Evolutionary conservation across 2,329 filamentous ascomycete species (phyloP).

Genomic region (Colletotrichum sp.): DNA sequence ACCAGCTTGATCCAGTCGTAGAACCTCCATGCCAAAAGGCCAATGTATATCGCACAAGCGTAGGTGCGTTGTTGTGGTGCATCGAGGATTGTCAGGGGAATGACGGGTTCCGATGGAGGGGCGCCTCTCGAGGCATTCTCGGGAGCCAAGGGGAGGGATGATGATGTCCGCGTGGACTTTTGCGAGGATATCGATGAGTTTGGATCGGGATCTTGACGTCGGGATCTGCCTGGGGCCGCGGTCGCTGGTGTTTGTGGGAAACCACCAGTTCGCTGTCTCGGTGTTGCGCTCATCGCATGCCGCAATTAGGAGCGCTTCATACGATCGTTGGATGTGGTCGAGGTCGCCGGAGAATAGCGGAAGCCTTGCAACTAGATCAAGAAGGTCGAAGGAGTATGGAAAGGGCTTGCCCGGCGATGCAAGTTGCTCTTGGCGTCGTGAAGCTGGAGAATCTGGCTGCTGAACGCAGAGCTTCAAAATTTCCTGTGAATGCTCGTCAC

Average conservation of each 20-base stretch:
- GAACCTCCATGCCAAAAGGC: slow-evolving; percentile 80
- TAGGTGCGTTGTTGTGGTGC: slow-evolving; percentile 91
- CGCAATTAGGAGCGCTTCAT: slow-evolving; percentile 34
- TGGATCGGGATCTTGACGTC: slow-evolving; percentile 30
- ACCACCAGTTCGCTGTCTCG: slow-evolving; percentile 80
- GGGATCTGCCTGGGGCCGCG: slow-evolving; percentile 39
- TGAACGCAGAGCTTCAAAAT: slow-evolving; percentile 13
- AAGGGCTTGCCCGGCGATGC: slow-evolving; percentile 3
- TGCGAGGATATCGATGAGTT: slow-evolving; percentile 14
- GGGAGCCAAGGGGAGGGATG: slow-evolving; percentile 52
- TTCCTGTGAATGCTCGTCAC: slow-evolving; percentile 34
- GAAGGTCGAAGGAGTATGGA: neutral
- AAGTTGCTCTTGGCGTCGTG: slow-evolving; percentile 10
- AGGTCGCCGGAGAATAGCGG: neutral
- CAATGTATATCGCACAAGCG: slow-evolving; percentile 78
- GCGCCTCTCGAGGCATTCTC: slow-evolving; percentile 35
- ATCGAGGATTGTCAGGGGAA: slow-evolving; percentile 83
- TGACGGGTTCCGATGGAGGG: slow-evolving; percentile 62
- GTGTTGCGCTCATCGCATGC: slow-evolving; percentile 84
- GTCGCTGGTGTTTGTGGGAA: slow-evolving; percentile 77
- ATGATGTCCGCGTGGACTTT: slow-evolving; percentile 21
- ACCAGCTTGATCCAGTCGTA: slow-evolving; percentile 84
- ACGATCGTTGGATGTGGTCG: neutral
- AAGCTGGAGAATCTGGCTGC: neutral
- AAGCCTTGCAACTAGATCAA: neutral